phyloP scores from a whole-genome alignment of 164 flowering plant species.

The Santalum album region DNA sequence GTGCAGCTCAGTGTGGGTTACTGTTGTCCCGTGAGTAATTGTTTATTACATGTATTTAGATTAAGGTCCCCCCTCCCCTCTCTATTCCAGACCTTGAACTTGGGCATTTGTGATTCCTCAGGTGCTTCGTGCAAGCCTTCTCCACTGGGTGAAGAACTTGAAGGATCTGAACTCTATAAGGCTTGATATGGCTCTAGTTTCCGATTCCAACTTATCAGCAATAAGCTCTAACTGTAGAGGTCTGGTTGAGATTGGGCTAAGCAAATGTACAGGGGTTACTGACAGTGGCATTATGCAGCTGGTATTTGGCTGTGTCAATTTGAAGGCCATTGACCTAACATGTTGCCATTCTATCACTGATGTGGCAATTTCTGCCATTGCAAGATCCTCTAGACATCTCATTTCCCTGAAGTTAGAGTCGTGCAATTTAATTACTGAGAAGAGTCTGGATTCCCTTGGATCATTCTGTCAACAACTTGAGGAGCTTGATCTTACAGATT shows the following conservation, averaged over 20 bases:
- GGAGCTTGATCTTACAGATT: constrained; percentile 77
- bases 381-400: constrained; percentile 41
- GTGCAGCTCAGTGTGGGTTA: constrained; percentile 40
- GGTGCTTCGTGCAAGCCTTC: constrained; percentile 33
- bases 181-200: constrained; percentile 46
- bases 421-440: constrained; percentile 41
- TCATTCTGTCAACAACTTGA: constrained; percentile 29
- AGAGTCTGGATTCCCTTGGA: constrained; percentile 40
- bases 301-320: constrained; percentile 27
- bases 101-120: constrained; percentile 13
- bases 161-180: constrained; percentile 30
- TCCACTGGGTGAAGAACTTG: constrained; percentile 29
- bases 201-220: constrained; percentile 18
- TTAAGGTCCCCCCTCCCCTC: too few species aligned
- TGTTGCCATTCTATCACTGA: constrained; percentile 56
- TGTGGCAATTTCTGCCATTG: constrained; percentile 41
- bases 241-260: constrained; percentile 47
- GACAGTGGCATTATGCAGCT: constrained; percentile 44
- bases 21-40: constrained; percentile 47
- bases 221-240: constrained; percentile 33
- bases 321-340: constrained; percentile 48
- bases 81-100: not conserved
- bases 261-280: constrained; percentile 61
- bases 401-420: constrained; percentile 58
- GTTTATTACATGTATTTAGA: too few species aligned